Conservation (phyloP, 2,329 filamentous ascomycete genomes). For the Colletotrichum sp. region DNA sequence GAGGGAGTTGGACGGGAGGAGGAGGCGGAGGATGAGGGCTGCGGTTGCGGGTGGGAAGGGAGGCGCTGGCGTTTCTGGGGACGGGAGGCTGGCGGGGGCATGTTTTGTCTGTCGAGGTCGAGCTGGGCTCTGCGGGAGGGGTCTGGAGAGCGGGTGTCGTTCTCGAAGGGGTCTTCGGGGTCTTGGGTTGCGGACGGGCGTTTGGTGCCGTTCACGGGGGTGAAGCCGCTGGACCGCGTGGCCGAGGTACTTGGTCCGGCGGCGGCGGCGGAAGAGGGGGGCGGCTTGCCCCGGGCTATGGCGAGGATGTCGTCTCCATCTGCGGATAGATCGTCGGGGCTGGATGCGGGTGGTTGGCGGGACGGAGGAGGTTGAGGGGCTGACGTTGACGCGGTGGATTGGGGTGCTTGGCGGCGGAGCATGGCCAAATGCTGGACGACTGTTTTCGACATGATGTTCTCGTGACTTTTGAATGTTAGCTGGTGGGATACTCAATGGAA, state of each 20-base stretch:
- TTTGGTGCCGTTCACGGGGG: slow-evolving; percentile 7
- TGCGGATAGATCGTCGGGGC: not conserved
- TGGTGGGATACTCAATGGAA: not conserved
- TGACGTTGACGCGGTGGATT: not conserved
- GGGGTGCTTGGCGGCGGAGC: not conserved
- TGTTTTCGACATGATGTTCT: not conserved
- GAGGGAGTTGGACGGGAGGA: slow-evolving; percentile 9
- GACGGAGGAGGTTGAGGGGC: not conserved
- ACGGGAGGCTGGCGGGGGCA: slow-evolving; percentile 12
- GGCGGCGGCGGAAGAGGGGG: not conserved
- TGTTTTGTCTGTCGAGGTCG: slow-evolving; percentile 23
- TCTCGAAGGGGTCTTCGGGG: slow-evolving; percentile 24
- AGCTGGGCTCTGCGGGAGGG: slow-evolving; percentile 28
- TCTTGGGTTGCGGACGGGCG: not conserved
- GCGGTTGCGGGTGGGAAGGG: not conserved
- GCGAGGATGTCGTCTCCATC: not conserved
- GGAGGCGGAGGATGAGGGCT: not conserved
- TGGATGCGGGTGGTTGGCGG: not conserved
- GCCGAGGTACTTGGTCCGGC: not conserved
- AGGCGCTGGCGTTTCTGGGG: not conserved
- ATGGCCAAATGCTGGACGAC: slow-evolving; percentile 2
- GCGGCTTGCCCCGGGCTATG: not conserved
- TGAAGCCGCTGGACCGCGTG: not conserved
- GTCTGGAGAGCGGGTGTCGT: slow-evolving; percentile 20
- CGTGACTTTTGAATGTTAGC: not conserved